Evolutionary conservation across 2,329 filamentous ascomycete genomes (phyloP).

Genomic region (Aspergillus carbonarius): DNA sequence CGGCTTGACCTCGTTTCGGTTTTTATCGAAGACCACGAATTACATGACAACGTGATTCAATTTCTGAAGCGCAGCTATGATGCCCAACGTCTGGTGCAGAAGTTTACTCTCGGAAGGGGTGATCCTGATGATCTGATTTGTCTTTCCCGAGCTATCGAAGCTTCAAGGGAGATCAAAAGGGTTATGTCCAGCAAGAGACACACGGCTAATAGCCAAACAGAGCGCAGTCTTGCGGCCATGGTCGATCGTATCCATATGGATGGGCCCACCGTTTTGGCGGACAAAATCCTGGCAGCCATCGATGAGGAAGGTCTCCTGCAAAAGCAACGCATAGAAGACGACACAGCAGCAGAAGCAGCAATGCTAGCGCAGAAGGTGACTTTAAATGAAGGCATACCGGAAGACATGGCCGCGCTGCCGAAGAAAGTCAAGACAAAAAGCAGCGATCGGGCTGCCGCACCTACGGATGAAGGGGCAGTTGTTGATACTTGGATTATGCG

Average conservation of each 20-base stretch:
- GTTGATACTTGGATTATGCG: constrained; percentile 65
- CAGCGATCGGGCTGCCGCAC: constrained; percentile 24
- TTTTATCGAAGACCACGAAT: constrained; percentile 64
- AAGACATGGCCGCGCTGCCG: constrained; percentile 57
- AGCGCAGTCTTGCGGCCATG: constrained; percentile 30
- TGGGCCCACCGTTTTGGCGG: constrained; percentile 66
- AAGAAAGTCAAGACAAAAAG: constrained; percentile 45
- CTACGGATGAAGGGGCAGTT: constrained; percentile 38
- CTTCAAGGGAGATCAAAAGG: constrained; percentile 63
- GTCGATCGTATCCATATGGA: constrained; percentile 50
- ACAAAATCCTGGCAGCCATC: constrained; percentile 72
- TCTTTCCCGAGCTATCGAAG: constrained; percentile 75
- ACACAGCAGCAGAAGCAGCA: constrained; percentile 67
- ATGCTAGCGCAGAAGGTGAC: constrained; percentile 72
- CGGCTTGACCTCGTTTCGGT: constrained; percentile 78
- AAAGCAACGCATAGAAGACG: constrained; percentile 74
- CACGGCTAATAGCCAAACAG: constrained; percentile 23
- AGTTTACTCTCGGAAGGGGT: constrained; percentile 89
- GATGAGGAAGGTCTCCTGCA: constrained; percentile 88
- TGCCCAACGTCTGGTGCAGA: constrained; percentile 85
- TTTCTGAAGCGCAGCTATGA: constrained; percentile 77
- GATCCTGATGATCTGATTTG: constrained; percentile 86
- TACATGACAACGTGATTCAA: constrained; percentile 68
- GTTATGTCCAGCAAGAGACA: constrained; percentile 29
- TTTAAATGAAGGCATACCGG: constrained; percentile 61